Percentiles rank a stretch among this genome's conserved stretches.
Evolutionary conservation across 2,329 filamentous ascomycete genomes (phyloP).

Genomic region (Trichophyton rubrum): DNA sequence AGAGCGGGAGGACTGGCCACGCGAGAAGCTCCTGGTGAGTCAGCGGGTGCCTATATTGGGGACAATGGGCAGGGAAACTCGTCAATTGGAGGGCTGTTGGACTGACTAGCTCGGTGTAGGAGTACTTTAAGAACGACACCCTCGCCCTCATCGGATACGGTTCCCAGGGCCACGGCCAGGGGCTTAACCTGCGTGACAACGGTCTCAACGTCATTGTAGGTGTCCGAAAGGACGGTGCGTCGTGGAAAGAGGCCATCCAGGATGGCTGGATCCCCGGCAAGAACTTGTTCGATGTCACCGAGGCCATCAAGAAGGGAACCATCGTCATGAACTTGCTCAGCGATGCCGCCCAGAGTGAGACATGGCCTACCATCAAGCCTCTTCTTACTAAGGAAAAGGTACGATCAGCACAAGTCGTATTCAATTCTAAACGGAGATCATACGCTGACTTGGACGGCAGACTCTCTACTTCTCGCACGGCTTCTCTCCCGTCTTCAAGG

Average conservation of each 20-base stretch:
- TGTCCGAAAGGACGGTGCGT: constrained; percentile 95
- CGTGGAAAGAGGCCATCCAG: constrained; percentile 93
- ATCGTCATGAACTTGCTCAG: constrained; percentile 99
- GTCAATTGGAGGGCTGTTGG: neutral
- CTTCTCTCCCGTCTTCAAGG: constrained; percentile 99
- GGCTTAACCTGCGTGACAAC: constrained; percentile 99
- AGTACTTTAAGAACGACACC: constrained; percentile 99
- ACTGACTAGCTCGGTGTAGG: constrained; percentile 38
- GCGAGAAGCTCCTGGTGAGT: constrained; percentile 91
- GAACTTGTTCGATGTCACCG: constrained; percentile 97
- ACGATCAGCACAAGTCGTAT: constrained; percentile 13
- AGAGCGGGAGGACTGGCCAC: constrained; percentile 98
- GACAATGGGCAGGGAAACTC: neutral
- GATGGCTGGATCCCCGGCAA: constrained; percentile 97
- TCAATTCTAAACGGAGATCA: neutral
- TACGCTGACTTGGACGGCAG: constrained; percentile 35
- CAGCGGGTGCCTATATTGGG: constrained; percentile 6
- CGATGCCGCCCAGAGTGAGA: constrained; percentile 97
- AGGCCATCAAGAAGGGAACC: constrained; percentile 85
- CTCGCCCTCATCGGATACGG: constrained; percentile 98
- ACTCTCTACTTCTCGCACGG: constrained; percentile 99
- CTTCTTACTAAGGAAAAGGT: constrained; percentile 98
- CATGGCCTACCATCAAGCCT: constrained; percentile 96
- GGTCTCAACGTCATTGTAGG: constrained; percentile 97
- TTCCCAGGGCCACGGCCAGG: constrained; percentile 96